Base-by-base conservation (phyloP, 345 rosid species). In the Citrus inodora region DNA sequence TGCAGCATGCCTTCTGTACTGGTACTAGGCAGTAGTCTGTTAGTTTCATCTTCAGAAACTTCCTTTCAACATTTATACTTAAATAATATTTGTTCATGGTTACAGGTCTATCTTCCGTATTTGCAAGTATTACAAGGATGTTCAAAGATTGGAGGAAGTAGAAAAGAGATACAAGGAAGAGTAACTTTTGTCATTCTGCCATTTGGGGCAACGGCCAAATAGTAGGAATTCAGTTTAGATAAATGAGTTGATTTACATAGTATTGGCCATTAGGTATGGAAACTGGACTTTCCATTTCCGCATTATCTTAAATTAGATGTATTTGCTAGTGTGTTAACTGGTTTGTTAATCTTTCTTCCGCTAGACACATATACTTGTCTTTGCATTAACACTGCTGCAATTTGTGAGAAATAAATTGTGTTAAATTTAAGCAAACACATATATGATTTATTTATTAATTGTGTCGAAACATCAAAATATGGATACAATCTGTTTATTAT, bases 81-180 rank as follows among this genome's bases (percentile, higher is more conserved):
- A 3, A 64, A 83, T 67, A 58, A 77, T 30, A 35, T 71, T 58
- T 38, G n/a, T 74, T 67, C 82, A 7, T 65, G 48, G 76, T 62
- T 62, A 74, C 89, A 95, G 99, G 99, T 90, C 92, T 76, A 82
- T 93, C 64, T 88, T 84, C 79, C 93, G 97, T 33, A 87, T 95
- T 79, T 93, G 95, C 85, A 88, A 92, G 81, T 94, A 81, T 79
- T 61, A 90, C 87, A 92, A 90, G 83, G 91, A 94, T 63, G 79
- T 93, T 73, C 89, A 92, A 80, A 84, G 69, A 78, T 85, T 94
- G 87, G 98, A 93, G 91, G 90, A 87, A 85, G 66, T 90, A 46
- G 97, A 91, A 89, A 93, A 90, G 90, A 87, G 87, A 81, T 86
- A 68, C 89, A 91, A 94, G 89, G 80, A 85, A 25, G 69, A 87